These are phyloP conservation scores for Sporothrix variecibatus DNA, from an alignment of 2,329 filamentous ascomycete genomes.

Conservation along the genomic window DNA sequence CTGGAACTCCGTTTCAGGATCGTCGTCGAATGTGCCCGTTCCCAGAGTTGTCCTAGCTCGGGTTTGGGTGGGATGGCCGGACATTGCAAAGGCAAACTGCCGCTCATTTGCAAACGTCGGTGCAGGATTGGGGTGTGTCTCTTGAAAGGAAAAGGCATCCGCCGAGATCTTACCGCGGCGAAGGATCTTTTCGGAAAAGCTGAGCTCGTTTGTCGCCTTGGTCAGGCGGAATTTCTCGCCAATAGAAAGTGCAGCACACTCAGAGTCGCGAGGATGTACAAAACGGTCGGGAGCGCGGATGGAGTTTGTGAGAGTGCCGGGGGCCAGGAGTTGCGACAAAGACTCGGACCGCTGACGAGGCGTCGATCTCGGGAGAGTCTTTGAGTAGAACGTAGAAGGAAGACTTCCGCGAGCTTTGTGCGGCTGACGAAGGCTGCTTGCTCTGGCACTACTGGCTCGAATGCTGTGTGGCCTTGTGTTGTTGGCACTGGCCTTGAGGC, in stretches of 20 bases:
- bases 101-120: conserved; percentile 35
- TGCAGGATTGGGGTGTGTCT: conserved; percentile 33
- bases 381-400: conserved; percentile 28
- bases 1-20: conserved; percentile 9
- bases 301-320: conserved; percentile 22
- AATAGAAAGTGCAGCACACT: conserved; percentile 34
- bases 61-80: conserved; percentile 32
- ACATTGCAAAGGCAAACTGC: conserved; percentile 36
- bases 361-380: conserved; percentile 15
- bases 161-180: conserved; percentile 45
- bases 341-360: conserved; percentile 34
- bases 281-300: conserved; percentile 50
- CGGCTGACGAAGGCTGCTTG: conserved; percentile 16
- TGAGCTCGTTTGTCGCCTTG: conserved; percentile 47
- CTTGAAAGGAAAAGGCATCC: conserved; percentile 48
- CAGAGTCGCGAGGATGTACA: conserved; percentile 46
- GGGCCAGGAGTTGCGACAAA: conserved; percentile 24
- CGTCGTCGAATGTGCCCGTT: conserved; percentile 23
- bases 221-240: conserved; percentile 51
- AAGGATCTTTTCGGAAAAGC: conserved; percentile 47
- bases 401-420: conserved; percentile 16
- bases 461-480: background rate
- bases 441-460: background rate
- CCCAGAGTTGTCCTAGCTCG: conserved; percentile 37
- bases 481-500: conserved; percentile 2